Conservation (phyloP, 2,329 filamentous ascomycete genomes). For the Paecilomyces formosus region DNA sequence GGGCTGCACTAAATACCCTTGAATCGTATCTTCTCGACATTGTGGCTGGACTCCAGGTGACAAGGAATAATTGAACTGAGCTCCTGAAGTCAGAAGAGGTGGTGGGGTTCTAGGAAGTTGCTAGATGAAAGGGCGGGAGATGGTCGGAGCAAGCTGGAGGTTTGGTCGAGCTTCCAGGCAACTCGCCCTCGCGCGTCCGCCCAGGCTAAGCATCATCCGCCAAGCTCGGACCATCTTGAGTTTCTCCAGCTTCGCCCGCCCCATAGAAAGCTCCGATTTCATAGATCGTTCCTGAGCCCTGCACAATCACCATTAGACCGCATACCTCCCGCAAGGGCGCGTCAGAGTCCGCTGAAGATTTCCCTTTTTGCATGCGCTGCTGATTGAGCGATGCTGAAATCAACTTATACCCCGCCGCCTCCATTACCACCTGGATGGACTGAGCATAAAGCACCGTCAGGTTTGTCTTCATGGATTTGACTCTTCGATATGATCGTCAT, state of each 20-base stretch:
- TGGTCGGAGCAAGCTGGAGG: conserved; percentile 12
- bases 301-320: neutral
- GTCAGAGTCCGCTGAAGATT: neutral
- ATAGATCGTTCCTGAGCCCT: conserved; percentile 3
- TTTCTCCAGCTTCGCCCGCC: conserved; percentile 13
- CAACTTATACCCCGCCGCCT: conserved; percentile 62
- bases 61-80: conserved; percentile 3
- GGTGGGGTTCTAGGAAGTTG: conserved; percentile 4
- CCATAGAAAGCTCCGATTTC: conserved; percentile 2
- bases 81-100: neutral
- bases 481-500: conserved; percentile 4
- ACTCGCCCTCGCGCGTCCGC: conserved; percentile 32
- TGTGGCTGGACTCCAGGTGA: conserved; percentile 25
- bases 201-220: conserved; percentile 18
- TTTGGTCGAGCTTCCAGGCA: conserved; percentile 30
- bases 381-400: conserved; percentile 57
- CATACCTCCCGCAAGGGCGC: neutral
- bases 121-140: conserved; percentile 6
- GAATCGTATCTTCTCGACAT: conserved; percentile 99
- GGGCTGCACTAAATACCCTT: conserved; percentile 53
- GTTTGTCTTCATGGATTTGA: conserved; percentile 30
- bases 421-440: conserved; percentile 77
- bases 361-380: neutral
- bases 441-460: conserved; percentile 82
- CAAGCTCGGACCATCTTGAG: conserved; percentile 32